phyloP scores from a whole-genome alignment of 2,329 filamentous ascomycete species.

The Calonectria honghensis region DNA sequence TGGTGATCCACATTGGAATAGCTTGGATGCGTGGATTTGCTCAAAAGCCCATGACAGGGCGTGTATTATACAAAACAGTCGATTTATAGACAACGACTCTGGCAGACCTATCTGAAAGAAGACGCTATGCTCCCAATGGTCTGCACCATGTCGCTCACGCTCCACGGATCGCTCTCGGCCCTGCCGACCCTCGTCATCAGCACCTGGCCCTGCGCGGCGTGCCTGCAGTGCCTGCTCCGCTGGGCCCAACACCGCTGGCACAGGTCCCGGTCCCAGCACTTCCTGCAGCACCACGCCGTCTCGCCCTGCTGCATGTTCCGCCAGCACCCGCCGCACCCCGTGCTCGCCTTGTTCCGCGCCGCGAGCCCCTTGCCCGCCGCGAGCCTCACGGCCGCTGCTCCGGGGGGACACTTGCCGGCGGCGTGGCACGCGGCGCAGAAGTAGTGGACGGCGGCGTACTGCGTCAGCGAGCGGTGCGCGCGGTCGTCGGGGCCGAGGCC shows the following conservation, averaged over 20 bases:
- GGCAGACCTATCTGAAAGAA: background rate
- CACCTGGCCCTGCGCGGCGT: slow-evolving; percentile 40
- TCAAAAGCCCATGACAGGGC: background rate
- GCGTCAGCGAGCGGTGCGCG: slow-evolving; percentile 23
- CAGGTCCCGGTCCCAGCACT: slow-evolving; percentile 46
- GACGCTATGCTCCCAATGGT: slow-evolving; percentile 22
- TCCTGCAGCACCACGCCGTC: slow-evolving; percentile 48
- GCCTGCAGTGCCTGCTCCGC: slow-evolving; percentile 45
- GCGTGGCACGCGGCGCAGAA: slow-evolving; percentile 12
- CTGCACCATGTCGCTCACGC: slow-evolving; percentile 25
- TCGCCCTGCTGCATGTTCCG: slow-evolving; percentile 40
- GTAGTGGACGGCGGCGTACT: slow-evolving; percentile 6
- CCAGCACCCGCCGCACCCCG: slow-evolving; percentile 40
- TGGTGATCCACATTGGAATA: background rate
- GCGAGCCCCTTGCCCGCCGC: slow-evolving; percentile 20
- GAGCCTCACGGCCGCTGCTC: slow-evolving; percentile 1
- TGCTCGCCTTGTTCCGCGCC: slow-evolving; percentile 23
- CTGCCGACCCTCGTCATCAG: slow-evolving; percentile 44
- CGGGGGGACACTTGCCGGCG: slow-evolving; percentile 1
- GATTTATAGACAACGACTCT: background rate
- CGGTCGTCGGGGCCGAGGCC: slow-evolving; percentile 27
- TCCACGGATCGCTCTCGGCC: slow-evolving; percentile 29
- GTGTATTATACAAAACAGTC: background rate
- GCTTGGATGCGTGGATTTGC: background rate
- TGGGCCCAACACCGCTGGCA: slow-evolving; percentile 46